Percentiles rank a stretch among this genome's conserved stretches.
These are phyloP conservation scores for Penicillium roqueforti DNA, from an alignment of 495 filamentous ascomycete species.

Conservation along the genomic window DNA sequence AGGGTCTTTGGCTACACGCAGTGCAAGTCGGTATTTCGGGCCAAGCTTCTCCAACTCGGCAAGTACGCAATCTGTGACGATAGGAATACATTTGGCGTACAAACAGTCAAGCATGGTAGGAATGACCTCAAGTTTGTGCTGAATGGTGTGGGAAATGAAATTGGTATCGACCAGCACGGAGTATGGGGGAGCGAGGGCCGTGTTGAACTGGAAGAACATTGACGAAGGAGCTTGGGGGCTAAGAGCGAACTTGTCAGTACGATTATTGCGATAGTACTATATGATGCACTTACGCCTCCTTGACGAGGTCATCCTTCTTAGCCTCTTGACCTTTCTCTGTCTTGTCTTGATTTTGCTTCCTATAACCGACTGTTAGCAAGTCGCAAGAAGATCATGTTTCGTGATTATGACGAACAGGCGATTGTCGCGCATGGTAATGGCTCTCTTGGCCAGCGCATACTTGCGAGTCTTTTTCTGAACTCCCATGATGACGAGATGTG, in stretches of 20 bases:
- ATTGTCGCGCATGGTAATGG: constrained; percentile 23
- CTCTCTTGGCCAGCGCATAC: constrained; percentile 48
- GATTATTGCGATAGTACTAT: neutral
- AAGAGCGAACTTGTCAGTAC: neutral
- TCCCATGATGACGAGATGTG: constrained; percentile 47
- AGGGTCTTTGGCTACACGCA: constrained; percentile 90
- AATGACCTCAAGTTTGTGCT: constrained; percentile 81
- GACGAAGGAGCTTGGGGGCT: constrained; percentile 70
- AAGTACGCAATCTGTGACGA: constrained; percentile 49
- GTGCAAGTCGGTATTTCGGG: constrained; percentile 79
- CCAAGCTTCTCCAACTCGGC: constrained; percentile 91
- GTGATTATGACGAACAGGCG: constrained; percentile 19
- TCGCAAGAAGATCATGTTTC: neutral
- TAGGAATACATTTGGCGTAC: constrained; percentile 51
- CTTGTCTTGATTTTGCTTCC: constrained; percentile 56
- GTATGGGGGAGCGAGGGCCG: constrained; percentile 86
- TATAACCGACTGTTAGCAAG: constrained; percentile 39
- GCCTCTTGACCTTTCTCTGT: constrained; percentile 41
- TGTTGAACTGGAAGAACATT: constrained; percentile 95
- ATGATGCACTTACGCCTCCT: constrained; percentile 30
- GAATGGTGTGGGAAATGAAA: constrained; percentile 87
- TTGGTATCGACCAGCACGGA: constrained; percentile 84
- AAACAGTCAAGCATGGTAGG: constrained; percentile 80
- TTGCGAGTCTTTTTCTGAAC: constrained; percentile 61
- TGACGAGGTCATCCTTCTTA: constrained; percentile 30